phyloP scores from a whole-genome alignment of 2,329 filamentous ascomycete genomes.

The Phaeomoniella chlamydospora region DNA sequence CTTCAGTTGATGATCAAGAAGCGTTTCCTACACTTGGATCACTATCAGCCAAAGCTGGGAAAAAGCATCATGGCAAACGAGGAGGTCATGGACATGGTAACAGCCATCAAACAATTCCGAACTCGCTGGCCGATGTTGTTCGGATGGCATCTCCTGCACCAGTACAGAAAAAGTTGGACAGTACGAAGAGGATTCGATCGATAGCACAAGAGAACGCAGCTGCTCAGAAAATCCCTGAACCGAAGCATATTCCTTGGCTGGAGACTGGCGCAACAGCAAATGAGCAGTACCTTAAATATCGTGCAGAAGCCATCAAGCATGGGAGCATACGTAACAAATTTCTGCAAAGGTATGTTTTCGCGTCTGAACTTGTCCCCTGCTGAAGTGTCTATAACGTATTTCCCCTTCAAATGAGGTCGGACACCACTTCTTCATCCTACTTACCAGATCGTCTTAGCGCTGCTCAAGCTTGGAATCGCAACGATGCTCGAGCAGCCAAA shows the following conservation, averaged over 20 bases:
- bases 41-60: slow-evolving; percentile 57
- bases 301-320: slow-evolving; percentile 93
- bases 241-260: slow-evolving; percentile 90
- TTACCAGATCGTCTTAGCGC: too few species aligned
- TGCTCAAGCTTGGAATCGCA: slow-evolving; percentile 96
- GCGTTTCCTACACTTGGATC: slow-evolving; percentile 85
- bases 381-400: neutral
- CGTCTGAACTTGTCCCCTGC: slow-evolving; percentile 4
- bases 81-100: slow-evolving; percentile 64
- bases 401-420: too few species aligned
- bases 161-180: slow-evolving; percentile 37
- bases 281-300: slow-evolving; percentile 85
- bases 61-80: slow-evolving; percentile 88
- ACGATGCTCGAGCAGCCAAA: slow-evolving; percentile 90
- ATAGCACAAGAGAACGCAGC: slow-evolving; percentile 41
- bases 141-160: slow-evolving; percentile 82
- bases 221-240: slow-evolving; percentile 69
- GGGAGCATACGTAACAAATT: slow-evolving; percentile 95
- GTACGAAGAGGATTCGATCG: slow-evolving; percentile 45
- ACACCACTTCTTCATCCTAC: too few species aligned
- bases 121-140: slow-evolving; percentile 82
- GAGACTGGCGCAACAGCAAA: slow-evolving; percentile 87
- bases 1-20: slow-evolving; percentile 82
- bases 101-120: slow-evolving; percentile 52
- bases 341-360: slow-evolving; percentile 58